Base-by-base conservation (phyloP, 2,329 filamentous ascomycete genomes). In the Hypoxylon sp. region DNA sequence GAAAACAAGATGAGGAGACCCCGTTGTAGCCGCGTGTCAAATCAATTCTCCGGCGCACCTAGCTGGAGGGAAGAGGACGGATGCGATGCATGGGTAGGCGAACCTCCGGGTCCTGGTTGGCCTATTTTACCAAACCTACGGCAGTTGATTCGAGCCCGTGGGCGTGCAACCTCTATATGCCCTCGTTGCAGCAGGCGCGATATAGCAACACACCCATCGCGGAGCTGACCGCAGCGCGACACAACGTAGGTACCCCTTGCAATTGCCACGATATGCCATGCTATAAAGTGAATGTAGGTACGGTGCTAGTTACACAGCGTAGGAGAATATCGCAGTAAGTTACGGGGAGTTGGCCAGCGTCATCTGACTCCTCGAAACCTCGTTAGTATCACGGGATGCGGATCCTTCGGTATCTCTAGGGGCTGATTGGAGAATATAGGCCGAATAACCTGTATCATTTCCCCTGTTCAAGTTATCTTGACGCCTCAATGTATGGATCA, bases 11-110 rank as follows among this genome's bases (percentile, higher is more conserved):
- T 59, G 59, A 63, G 47, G 50, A 64, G 56, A 30, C 57, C 56
- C 57, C 54, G 65, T 66, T 46, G 65, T 59, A 68, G 65, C 62
- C 65, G 65, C 62, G 58, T 49, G 51, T 58, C 43, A 64, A 55
- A 64, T 67, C 57, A 68, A 68, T 68, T 68, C 65, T 68, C 65
- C 65, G 65, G 63, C 48, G 59, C 59, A 64, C 55, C 60, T 62
- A 44, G n/a, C n/a, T n/a, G n/a, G n/a, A n/a, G n/a, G n/a, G n/a
- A n/a, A n/a, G n/a, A 56, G 17, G 65, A 26, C 24, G 7, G 24
- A 68, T 68, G 59, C 49, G 57, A 41, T 62, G 53, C 62, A 67
- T 62, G 37, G 17, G 17, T 17, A n/a, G 13, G 13, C 51, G 32
- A 56, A 26, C 61, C 46, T 64, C 62, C 49, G 48, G n/a, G n/a